A percentile compares a stretch with the other conserved stretches of the same genome.
Conservation (phyloP, 768 basidiomycete genomes). For the Mycena galopus region DNA sequence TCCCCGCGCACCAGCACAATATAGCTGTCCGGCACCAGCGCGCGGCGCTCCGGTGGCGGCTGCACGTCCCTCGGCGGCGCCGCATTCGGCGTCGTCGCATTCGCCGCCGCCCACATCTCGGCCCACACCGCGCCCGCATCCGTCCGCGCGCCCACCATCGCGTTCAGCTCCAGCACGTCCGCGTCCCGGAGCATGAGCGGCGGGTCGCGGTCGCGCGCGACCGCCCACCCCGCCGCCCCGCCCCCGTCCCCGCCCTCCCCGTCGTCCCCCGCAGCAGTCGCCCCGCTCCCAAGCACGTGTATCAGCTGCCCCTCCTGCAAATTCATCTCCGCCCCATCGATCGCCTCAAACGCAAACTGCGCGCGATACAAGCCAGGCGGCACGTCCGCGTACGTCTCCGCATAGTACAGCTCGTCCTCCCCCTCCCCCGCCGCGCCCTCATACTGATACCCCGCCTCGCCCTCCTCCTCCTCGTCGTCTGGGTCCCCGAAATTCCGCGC, state of each 20-base stretch:
- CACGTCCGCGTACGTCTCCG: constrained; percentile 53
- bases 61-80: background rate
- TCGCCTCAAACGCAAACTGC: constrained; percentile 82
- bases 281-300: constrained; percentile 72
- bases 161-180: constrained; percentile 24
- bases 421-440: constrained; percentile 24
- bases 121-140: constrained; percentile 27
- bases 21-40: constrained; percentile 35
- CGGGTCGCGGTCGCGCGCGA: constrained; percentile 22
- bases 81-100: background rate
- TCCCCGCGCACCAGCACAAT: constrained; percentile 33
- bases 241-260: background rate
- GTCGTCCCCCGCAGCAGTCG: background rate
- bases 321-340: constrained; percentile 87
- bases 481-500: constrained; percentile 36
- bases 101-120: constrained; percentile 24
- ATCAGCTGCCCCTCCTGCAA: constrained; percentile 84
- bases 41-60: constrained; percentile 7
- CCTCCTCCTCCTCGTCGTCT: constrained; percentile 37
- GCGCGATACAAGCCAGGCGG: constrained; percentile 83
- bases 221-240: constrained; percentile 28
- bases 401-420: constrained; percentile 59
- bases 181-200: constrained; percentile 13
- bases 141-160: constrained; percentile 19
- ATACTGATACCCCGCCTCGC: constrained; percentile 42